Evolutionary conservation across 2,329 filamentous ascomycete species (phyloP).

Genomic region (Pseudopyricularia javanii): DNA sequence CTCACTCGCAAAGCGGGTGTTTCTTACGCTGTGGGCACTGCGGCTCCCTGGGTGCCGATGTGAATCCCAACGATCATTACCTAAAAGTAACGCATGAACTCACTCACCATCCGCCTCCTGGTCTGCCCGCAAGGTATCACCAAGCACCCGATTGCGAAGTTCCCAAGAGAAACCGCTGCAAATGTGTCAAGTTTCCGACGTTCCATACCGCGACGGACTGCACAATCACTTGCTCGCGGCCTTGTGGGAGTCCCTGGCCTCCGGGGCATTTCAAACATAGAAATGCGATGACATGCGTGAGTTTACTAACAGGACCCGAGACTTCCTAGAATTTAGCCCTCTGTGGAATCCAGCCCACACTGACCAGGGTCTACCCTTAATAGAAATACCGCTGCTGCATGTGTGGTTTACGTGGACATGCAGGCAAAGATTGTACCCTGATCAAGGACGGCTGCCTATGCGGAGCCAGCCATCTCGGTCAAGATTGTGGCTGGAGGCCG

Average conservation of each 20-base stretch:
- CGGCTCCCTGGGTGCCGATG: slow-evolving; percentile 8
- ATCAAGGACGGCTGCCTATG: slow-evolving; percentile 18
- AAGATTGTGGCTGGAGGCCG: slow-evolving; percentile 26
- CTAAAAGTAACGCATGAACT: not conserved
- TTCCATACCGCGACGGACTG: slow-evolving; percentile 20
- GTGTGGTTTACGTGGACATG: slow-evolving; percentile 25
- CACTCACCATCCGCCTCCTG: not conserved
- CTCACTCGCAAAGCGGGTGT: slow-evolving; percentile 15
- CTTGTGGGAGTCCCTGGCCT: slow-evolving; percentile 14
- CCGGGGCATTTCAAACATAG: slow-evolving; percentile 16
- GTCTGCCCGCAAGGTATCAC: slow-evolving; percentile 9
- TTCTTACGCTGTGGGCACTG: slow-evolving; percentile 19
- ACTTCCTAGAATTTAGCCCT: not conserved
- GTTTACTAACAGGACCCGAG: not conserved
- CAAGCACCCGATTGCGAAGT: slow-evolving; percentile 15
- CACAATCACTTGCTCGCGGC: slow-evolving; percentile 18
- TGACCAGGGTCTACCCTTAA: not conserved
- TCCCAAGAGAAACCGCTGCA: slow-evolving; percentile 21
- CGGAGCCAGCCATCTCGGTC: slow-evolving; percentile 21
- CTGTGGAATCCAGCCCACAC: no score
- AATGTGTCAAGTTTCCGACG: slow-evolving; percentile 24
- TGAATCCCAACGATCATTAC: not conserved
- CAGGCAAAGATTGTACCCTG: slow-evolving; percentile 20
- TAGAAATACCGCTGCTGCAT: slow-evolving; percentile 22
- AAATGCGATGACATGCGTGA: slow-evolving; percentile 23